phyloP scores from a whole-genome alignment of 2,329 filamentous ascomycete species.

The Ceratocystis cacaofunesta region DNA sequence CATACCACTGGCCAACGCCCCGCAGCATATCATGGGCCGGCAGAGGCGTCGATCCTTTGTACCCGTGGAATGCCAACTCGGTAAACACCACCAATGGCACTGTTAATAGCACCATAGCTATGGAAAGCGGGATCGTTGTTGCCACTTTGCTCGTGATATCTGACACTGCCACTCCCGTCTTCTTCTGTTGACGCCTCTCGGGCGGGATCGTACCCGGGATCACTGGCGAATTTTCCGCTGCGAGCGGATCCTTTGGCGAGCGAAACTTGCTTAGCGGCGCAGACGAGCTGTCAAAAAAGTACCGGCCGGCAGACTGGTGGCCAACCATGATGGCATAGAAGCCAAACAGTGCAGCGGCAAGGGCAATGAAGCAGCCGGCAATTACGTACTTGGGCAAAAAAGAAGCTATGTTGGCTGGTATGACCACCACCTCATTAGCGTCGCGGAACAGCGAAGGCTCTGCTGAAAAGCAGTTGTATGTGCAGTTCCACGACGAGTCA shows the following conservation, averaged over 20 bases:
- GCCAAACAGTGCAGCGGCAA: conserved; percentile 11
- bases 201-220: conserved; percentile 16
- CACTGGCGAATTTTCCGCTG: conserved; percentile 14
- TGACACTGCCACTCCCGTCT: conserved; percentile 1
- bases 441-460: conserved; percentile 12
- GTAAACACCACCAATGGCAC: conserved; percentile 15
- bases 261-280: conserved; percentile 12
- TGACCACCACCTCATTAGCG: conserved; percentile 10
- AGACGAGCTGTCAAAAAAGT: conserved; percentile 13
- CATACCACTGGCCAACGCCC: conserved; percentile 13
- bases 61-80: conserved; percentile 15
- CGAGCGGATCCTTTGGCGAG: conserved; percentile 10
- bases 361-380: conserved; percentile 11
- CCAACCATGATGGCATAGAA: conserved; percentile 15
- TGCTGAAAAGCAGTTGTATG: conserved; percentile 14
- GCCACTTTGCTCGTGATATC: conserved; percentile 2
- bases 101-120: conserved; percentile 10
- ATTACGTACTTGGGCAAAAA: conserved; percentile 16
- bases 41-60: conserved; percentile 12
- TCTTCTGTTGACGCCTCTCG: conserved; percentile 11
- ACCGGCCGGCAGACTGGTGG: conserved; percentile 13
- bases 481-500: conserved; percentile 16
- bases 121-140: conserved; percentile 13
- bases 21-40: conserved; percentile 6
- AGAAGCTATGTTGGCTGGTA: conserved; percentile 13